Evolutionary conservation across 2,329 filamentous ascomycete genomes (phyloP).

Genomic region (Neonectria neomacrospora): DNA sequence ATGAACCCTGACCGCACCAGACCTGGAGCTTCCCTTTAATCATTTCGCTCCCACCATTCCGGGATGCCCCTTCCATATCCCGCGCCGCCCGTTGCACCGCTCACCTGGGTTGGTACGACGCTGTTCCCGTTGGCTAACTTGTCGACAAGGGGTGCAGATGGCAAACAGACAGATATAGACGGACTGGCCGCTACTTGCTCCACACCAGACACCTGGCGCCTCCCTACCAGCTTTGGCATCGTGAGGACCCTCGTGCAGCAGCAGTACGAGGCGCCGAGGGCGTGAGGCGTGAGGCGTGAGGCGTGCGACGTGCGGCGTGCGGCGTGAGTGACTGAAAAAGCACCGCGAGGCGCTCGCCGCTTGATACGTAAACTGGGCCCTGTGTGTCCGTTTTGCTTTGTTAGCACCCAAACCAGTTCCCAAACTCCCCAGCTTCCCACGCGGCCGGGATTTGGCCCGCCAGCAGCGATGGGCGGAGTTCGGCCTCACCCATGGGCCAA

Average conservation of each 20-base stretch:
- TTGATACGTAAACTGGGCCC: conserved; percentile 16
- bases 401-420: not conserved
- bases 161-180: not conserved
- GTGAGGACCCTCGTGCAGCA: conserved; percentile 8
- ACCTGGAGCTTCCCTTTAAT: conserved; percentile 22
- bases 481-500: conserved; percentile 22
- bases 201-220: conserved; percentile 11
- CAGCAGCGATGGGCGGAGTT: conserved; percentile 23
- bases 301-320: conserved; percentile 15
- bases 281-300: conserved; percentile 6
- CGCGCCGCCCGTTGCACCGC: conserved; percentile 4
- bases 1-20: conserved; percentile 1
- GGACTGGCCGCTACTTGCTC: not conserved
- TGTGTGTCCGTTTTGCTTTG: conserved; percentile 4
- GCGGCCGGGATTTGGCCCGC: conserved; percentile 29
- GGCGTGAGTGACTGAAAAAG: not conserved
- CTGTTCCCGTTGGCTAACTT: not conserved
- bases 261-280: conserved; percentile 1
- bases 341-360: conserved; percentile 3
- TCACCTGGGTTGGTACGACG: not conserved
- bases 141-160: not conserved
- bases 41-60: conserved; percentile 25
- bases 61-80: conserved; percentile 31
- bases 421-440: conserved; percentile 25
- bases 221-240: conserved; percentile 5